Percentiles rank a stretch among this genome's conserved stretches.
phyloP scores from a whole-genome alignment of 441 rosid species.

The Mallotus japonicus region DNA sequence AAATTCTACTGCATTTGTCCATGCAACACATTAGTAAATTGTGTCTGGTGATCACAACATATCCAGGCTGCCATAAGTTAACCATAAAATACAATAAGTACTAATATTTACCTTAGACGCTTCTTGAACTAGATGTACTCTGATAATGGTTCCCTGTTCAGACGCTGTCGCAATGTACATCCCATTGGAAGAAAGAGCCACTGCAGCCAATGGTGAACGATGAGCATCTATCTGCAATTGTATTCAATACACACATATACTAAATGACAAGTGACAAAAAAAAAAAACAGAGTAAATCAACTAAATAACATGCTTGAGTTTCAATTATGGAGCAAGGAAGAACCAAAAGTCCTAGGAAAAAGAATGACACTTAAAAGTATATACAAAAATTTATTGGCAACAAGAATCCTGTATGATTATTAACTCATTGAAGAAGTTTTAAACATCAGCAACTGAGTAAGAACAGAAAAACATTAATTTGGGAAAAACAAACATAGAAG shows the following conservation, averaged over 20 bases:
- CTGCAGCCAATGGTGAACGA: constrained; percentile 72
- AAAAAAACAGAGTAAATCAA: not conserved
- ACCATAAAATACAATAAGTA: constrained; percentile 8
- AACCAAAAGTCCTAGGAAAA: not conserved
- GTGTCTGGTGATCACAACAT: not conserved
- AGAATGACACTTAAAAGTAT: not conserved
- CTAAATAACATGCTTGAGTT: not conserved
- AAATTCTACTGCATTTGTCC: not conserved
- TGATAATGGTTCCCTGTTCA: constrained; percentile 80
- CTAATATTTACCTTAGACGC: constrained; percentile 68
- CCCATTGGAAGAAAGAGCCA: constrained; percentile 74
- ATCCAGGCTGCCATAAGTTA: not conserved
- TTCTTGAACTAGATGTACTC: constrained; percentile 77
- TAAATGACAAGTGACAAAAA: constrained; percentile 8
- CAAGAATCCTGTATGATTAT: not conserved
- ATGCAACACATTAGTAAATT: not conserved
- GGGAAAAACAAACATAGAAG: not conserved
- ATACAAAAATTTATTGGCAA: not conserved
- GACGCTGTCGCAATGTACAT: constrained; percentile 86
- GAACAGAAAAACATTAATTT: not conserved
- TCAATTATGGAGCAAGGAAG: not conserved
- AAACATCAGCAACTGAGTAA: not conserved
- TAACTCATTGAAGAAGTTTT: not conserved
- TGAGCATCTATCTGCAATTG: constrained; percentile 83
- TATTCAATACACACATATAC: constrained; percentile 12